These are phyloP conservation scores for Rhizopogon vulgaris DNA, from an alignment of 768 basidiomycete species.

Conservation along the genomic window DNA sequence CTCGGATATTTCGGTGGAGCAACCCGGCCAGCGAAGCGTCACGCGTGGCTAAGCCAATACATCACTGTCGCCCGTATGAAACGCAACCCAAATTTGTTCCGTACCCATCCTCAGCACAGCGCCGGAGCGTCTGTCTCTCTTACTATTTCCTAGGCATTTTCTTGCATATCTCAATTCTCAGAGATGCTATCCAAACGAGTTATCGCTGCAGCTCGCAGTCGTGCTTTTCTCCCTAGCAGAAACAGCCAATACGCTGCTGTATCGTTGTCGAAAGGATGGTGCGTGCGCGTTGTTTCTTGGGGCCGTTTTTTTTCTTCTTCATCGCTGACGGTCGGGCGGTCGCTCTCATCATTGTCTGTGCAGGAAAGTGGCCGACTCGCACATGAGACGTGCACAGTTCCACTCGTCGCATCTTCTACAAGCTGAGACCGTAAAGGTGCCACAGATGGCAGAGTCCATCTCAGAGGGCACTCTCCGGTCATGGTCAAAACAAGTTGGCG, in stretches of 20 bases:
- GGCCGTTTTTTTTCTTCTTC: constrained; percentile 9
- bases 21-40: too few species aligned
- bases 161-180: neutral
- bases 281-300: constrained; percentile 11
- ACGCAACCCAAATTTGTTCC: too few species aligned
- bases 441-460: constrained; percentile 98
- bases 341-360: neutral
- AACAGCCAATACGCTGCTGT: constrained; percentile 25
- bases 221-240: constrained; percentile 38
- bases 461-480: constrained; percentile 94
- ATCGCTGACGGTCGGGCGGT: constrained; percentile 6
- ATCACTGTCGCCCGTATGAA: too few species aligned
- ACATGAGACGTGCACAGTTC: constrained; percentile 53
- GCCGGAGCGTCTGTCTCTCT: neutral
- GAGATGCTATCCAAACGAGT: constrained; percentile 69
- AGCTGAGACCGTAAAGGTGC: constrained; percentile 89
- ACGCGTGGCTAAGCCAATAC: too few species aligned
- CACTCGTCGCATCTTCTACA: constrained; percentile 65
- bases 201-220: constrained; percentile 57
- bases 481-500: constrained; percentile 92
- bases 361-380: constrained; percentile 42
- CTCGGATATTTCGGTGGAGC: neutral
- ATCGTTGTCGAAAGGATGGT: constrained; percentile 44
- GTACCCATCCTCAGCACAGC: too few species aligned
- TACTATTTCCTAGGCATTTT: neutral